These are phyloP conservation scores for Claviceps sp. DNA, from an alignment of 2,329 filamentous ascomycete genomes.

Conservation along the genomic window DNA sequence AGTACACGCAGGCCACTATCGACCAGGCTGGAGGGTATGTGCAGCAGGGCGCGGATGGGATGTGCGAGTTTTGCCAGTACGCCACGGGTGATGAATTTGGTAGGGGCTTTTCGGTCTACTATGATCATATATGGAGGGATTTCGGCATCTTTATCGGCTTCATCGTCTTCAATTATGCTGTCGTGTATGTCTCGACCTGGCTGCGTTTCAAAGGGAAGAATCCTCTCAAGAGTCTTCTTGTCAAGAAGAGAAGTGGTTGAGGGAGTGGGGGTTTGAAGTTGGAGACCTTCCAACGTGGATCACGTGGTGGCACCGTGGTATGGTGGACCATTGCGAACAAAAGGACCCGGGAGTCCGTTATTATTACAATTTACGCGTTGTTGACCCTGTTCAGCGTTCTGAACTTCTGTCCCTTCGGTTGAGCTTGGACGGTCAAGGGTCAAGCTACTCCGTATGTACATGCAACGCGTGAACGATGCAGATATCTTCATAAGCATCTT, in stretches of 20 bases:
- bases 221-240: conserved; percentile 18
- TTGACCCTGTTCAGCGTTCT: too few species aligned
- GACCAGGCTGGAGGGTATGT: conserved; percentile 46
- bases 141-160: conserved; percentile 53
- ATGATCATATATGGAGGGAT: conserved; percentile 49
- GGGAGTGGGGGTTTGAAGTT: neutral
- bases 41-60: conserved; percentile 34
- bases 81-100: conserved; percentile 48
- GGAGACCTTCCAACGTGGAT: neutral
- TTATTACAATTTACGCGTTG: too few species aligned
- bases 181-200: conserved; percentile 27
- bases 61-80: conserved; percentile 54
- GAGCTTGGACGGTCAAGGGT: too few species aligned
- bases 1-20: conserved; percentile 43
- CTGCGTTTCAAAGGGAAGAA: conserved; percentile 26
- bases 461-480: too few species aligned
- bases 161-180: conserved; percentile 46
- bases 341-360: too few species aligned
- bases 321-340: neutral
- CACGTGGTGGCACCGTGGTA: neutral
- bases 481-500: too few species aligned
- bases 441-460: too few species aligned
- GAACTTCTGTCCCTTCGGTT: too few species aligned
- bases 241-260: conserved; percentile 9
- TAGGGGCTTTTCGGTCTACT: conserved; percentile 44